A percentile compares a stretch with the other conserved stretches of the same genome.
phyloP scores from a whole-genome alignment of 371 early-diverging fungal species.

The Mortierella sp. region DNA sequence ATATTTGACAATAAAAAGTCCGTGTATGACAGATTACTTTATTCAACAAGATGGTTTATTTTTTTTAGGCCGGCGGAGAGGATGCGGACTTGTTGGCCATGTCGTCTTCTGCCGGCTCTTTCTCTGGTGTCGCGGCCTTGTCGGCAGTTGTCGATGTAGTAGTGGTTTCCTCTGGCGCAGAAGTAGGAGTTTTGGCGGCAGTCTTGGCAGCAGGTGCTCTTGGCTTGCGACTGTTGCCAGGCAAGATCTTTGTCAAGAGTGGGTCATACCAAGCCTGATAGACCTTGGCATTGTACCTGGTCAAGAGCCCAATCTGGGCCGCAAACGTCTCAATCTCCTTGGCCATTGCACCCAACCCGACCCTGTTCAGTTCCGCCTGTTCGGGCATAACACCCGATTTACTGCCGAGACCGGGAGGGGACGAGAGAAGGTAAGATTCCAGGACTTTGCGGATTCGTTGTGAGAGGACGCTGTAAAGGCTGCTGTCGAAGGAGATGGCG shows the following conservation, averaged over 20 bases:
- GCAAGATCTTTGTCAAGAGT: slow-evolving; percentile 28
- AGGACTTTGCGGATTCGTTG: slow-evolving; percentile 31
- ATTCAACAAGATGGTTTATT: neutral
- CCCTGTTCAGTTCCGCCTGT: slow-evolving; percentile 22
- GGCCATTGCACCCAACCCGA: slow-evolving; percentile 29
- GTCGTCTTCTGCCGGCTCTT: neutral
- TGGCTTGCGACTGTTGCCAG: neutral
- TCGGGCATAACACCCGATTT: slow-evolving; percentile 22
- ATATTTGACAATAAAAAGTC: slow-evolving; percentile 3
- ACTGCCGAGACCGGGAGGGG: neutral
- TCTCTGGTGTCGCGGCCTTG: neutral
- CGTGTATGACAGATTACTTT: neutral
- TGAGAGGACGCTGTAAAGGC: slow-evolving; percentile 30
- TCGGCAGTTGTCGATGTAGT: neutral
- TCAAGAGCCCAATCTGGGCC: slow-evolving; percentile 33
- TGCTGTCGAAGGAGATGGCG: slow-evolving; percentile 37
- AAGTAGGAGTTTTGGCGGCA: neutral
- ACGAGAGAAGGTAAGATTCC: slow-evolving; percentile 19
- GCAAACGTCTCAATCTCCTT: slow-evolving; percentile 39
- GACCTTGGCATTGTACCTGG: slow-evolving; percentile 47
- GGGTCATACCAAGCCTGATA: slow-evolving; percentile 49
- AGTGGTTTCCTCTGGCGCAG: neutral
- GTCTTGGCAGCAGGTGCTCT: neutral
- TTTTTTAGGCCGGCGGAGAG: neutral
- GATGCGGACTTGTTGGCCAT: neutral